Conservation (phyloP, 768 basidiomycete species). For the Dendrothele bispora region DNA sequence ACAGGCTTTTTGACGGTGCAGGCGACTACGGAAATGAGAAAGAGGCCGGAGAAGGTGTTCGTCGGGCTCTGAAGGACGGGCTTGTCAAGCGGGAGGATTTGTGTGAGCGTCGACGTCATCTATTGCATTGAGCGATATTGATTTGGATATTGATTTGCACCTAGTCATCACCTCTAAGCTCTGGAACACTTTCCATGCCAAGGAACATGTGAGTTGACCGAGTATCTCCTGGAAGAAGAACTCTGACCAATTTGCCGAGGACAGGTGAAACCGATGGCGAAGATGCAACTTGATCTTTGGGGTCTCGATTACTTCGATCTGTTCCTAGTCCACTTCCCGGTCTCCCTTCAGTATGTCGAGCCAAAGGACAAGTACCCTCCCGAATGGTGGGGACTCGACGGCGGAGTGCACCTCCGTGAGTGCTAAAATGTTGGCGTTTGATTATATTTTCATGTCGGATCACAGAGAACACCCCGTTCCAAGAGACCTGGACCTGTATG, state of each 20-base stretch:
- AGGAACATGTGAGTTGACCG: constrained; percentile 59
- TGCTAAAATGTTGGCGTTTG: constrained; percentile 1
- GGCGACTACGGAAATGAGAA: constrained; percentile 90
- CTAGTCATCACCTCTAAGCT: constrained; percentile 85
- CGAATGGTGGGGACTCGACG: constrained; percentile 78
- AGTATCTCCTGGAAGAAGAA: not conserved
- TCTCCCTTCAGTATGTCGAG: constrained; percentile 80
- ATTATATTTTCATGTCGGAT: not conserved
- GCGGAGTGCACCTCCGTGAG: constrained; percentile 59
- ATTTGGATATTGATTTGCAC: not conserved
- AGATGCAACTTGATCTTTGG: constrained; percentile 76
- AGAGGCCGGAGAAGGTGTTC: constrained; percentile 78
- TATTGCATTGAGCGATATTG: too few relatives aligned
- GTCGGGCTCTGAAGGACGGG: constrained; percentile 76
- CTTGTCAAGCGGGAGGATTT: constrained; percentile 87
- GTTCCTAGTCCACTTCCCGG: constrained; percentile 84
- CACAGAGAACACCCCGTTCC: constrained; percentile 64
- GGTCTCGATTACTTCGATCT: constrained; percentile 84
- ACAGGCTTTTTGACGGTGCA: constrained; percentile 85
- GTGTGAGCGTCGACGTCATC: constrained; percentile 48
- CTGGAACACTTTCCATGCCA: constrained; percentile 89
- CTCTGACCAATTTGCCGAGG: not conserved
- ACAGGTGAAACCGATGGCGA: constrained; percentile 54
- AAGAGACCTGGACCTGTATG: constrained; percentile 84
- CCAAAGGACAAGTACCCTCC: constrained; percentile 76